phyloP scores from a whole-genome alignment of 257 asterid species.

The Echites panduratus region DNA sequence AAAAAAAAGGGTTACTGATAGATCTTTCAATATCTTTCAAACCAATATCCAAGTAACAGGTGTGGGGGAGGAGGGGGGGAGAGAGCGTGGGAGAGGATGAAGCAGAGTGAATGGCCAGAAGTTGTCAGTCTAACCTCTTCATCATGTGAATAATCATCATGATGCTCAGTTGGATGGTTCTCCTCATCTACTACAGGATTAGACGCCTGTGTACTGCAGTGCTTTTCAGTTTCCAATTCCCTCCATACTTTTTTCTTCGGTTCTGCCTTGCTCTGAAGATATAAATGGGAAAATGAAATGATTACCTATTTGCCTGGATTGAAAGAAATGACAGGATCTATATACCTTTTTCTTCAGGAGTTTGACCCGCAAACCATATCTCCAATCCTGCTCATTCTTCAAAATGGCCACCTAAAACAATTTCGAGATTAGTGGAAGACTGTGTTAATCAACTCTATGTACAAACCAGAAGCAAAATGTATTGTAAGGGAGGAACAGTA shows the following conservation, averaged over 20 bases:
- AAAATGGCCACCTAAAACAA: constrained; percentile 56
- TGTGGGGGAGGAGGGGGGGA: not conserved
- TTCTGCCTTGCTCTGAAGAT: constrained; percentile 51
- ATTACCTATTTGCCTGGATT: constrained; percentile 1
- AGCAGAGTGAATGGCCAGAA: not conserved
- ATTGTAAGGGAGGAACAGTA: constrained; percentile 18
- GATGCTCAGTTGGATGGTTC: constrained; percentile 55
- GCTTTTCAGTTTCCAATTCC: constrained; percentile 59
- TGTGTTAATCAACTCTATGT: not conserved
- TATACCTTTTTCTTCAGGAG: constrained; percentile 71
- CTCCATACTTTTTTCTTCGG: constrained; percentile 64
- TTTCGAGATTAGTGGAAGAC: constrained; percentile 12
- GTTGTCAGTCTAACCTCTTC: constrained; percentile 56
- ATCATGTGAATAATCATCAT: constrained; percentile 53
- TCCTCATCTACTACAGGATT: constrained; percentile 55
- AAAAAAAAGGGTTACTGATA: too few species aligned
- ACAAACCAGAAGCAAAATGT: not conserved
- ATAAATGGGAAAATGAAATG: constrained; percentile 9
- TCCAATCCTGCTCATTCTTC: constrained; percentile 95
- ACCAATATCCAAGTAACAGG: not conserved
- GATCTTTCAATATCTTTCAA: not conserved
- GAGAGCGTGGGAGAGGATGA: too few species aligned
- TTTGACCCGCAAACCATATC: constrained; percentile 92
- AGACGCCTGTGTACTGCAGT: constrained; percentile 33
- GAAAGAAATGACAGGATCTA: constrained; percentile 10